phyloP scores from a whole-genome alignment of 1,139 yeast genomes.

The Neolecta irregularis region DNA sequence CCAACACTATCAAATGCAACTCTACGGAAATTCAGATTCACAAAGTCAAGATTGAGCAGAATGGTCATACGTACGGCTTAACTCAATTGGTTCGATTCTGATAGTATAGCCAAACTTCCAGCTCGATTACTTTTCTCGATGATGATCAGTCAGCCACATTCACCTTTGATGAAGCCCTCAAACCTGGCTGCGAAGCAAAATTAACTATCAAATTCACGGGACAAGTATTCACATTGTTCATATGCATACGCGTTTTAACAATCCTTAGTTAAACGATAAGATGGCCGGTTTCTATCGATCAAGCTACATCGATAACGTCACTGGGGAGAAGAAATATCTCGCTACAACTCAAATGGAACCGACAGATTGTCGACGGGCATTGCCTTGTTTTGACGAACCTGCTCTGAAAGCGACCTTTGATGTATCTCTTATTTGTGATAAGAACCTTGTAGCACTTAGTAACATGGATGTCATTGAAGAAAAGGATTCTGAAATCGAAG shows the following conservation, averaged over 20 bases:
- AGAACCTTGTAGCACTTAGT: constrained; percentile 49
- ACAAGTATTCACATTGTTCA: constrained; percentile 25
- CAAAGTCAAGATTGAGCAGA: constrained; percentile 34
- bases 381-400: constrained; percentile 64
- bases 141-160: constrained; percentile 53
- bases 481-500: constrained; percentile 23
- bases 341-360: constrained; percentile 80
- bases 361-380: constrained; percentile 70
- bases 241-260: constrained; percentile 17
- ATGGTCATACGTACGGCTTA: constrained; percentile 18
- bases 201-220: constrained; percentile 52
- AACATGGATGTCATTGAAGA: constrained; percentile 50
- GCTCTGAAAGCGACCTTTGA: constrained; percentile 57
- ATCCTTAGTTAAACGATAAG: constrained; percentile 31
- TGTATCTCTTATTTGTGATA: constrained; percentile 41
- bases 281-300: constrained; percentile 79
- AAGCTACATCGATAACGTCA: constrained; percentile 39
- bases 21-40: constrained; percentile 48
- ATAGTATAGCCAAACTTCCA: constrained; percentile 13
- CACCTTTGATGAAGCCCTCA: constrained; percentile 36
- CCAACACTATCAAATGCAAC: constrained; percentile 42
- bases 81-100: constrained; percentile 14
- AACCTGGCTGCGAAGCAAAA: constrained; percentile 29
- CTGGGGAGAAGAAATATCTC: constrained; percentile 46
- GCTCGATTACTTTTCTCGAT: constrained; percentile 27